Base-by-base conservation (phyloP, 768 basidiomycete species). In the Strobilomyces echinocephalus region DNA sequence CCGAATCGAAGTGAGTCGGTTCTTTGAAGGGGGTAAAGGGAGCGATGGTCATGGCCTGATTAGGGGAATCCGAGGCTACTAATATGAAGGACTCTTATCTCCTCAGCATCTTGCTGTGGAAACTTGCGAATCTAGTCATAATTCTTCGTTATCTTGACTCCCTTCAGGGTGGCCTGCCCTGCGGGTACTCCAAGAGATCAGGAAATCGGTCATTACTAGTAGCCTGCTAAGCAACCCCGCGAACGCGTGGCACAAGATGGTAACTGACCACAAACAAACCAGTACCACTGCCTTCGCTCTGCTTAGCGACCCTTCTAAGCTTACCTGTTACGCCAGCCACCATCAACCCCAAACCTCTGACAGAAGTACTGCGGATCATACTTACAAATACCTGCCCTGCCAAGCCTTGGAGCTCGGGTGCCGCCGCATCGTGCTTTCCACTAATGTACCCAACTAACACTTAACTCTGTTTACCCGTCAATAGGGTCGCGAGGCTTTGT, bases 51-150 rank as follows among this genome's bases (percentile, higher is more conserved):
- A 47, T 51, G 36, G 16, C 15, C 24, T 21, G 42, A n/a, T 46
- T 11, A 55, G 38, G 34, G 30, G 38, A 12, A 30, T n/a, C 12
- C 20, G 21, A 58, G 35, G 34, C 40, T 43, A 30, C 46, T 44
- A n/a, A n/a, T n/a, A 11, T 50, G 53, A 50, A 50, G 39, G 15
- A 3, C 5, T 10, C 28, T 49, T 46, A 39, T 52, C 35, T 20
- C 26, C 42, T 33, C 9, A 53, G 15, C 30, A 16, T n/a, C 14
- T 10, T 11, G 43, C 36, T 54, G 35, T 45, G 49, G 49, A 49
- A 54, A 54, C 30, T 31, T 44, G 53, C 35, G 24, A 44, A 50
- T 50, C 42, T 8, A 26, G 24, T 33, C 38, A 45, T 38, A n/a
- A 18, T 49, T 16, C 34, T 49, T 43, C 33, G 16, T 14, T 9